A percentile compares a stretch with the other conserved stretches of the same genome.
phyloP scores from a whole-genome alignment of 1,284 basidiomycete species.

The Phellopilus nigrolimitatus region DNA sequence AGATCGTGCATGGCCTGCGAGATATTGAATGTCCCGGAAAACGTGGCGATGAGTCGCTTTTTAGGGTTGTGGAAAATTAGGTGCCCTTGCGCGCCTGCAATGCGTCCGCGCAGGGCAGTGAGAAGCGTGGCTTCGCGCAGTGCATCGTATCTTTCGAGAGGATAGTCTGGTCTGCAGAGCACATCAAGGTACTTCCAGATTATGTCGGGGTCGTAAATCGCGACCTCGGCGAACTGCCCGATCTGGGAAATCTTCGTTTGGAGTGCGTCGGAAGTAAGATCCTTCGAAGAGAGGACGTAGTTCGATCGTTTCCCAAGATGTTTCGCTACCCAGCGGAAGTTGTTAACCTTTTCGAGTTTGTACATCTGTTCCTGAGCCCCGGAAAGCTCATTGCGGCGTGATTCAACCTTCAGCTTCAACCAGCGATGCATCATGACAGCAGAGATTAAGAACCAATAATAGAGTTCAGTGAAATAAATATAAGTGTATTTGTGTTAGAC shows the following conservation, averaged over 20 bases:
- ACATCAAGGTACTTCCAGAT: conserved; percentile 15
- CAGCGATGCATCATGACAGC: not conserved
- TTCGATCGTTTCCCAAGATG: conserved; percentile 4
- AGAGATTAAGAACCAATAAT: no score
- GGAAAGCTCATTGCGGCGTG: not conserved
- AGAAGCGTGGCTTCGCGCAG: conserved; percentile 1
- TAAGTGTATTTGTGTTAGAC: no score
- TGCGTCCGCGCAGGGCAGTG: conserved; percentile 12
- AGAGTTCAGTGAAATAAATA: no score
- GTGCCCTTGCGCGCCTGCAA: conserved; percentile 13
- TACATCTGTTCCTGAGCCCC: conserved; percentile 18
- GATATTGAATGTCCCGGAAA: conserved; percentile 20
- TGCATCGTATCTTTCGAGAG: conserved; percentile 20
- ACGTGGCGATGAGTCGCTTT: conserved; percentile 19
- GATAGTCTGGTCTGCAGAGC: conserved; percentile 16
- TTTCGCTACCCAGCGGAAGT: conserved; percentile 23
- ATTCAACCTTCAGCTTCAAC: not conserved
- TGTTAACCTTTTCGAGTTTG: conserved; percentile 21
- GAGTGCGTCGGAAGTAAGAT: not conserved
- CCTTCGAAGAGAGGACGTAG: not conserved
- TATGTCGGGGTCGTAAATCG: conserved; percentile 12
- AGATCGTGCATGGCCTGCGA: conserved; percentile 16
- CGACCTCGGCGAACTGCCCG: conserved; percentile 23
- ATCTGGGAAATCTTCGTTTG: conserved; percentile 16
- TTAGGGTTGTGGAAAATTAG: conserved; percentile 10